Evolutionary conservation across 2,329 filamentous ascomycete genomes (phyloP).

Genomic region (Aspergillus brasiliensis): DNA sequence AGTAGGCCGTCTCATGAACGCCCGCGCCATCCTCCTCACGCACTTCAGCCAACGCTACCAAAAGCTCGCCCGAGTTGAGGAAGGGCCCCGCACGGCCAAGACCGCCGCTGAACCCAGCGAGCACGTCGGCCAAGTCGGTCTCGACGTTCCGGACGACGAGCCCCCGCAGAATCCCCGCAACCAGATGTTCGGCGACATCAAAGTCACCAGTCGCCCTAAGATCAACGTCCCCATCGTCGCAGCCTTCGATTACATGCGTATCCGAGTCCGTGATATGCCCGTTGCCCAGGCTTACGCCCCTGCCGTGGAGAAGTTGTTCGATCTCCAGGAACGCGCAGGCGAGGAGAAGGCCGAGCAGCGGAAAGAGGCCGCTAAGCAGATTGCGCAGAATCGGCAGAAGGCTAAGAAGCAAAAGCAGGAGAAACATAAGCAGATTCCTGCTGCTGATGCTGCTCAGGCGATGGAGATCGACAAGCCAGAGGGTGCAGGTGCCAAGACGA

Average conservation of each 20-base stretch:
- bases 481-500: neutral
- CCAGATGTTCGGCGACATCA: neutral
- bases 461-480: conserved; percentile 1
- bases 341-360: conserved; percentile 29
- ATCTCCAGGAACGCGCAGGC: conserved; percentile 38
- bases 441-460: neutral
- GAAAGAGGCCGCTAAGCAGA: conserved; percentile 17
- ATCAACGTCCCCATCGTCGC: conserved; percentile 45
- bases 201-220: neutral
- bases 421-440: conserved; percentile 7
- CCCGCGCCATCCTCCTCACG: conserved; percentile 78
- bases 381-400: conserved; percentile 20
- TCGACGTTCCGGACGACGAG: conserved; percentile 30
- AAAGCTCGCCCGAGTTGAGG: conserved; percentile 56
- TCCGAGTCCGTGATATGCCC: conserved; percentile 61
- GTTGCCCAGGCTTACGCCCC: conserved; percentile 60
- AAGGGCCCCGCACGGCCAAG: conserved; percentile 10
- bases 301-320: conserved; percentile 56
- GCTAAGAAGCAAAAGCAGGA: conserved; percentile 26
- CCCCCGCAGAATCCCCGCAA: conserved; percentile 8
- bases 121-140: neutral
- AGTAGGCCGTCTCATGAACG: conserved; percentile 76
- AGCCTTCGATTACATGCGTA: conserved; percentile 66
- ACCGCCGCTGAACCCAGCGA: conserved; percentile 24
- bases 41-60: conserved; percentile 96